Evolutionary conservation across 176 grass and related monocot genomes (phyloP), one percentile per base, ranked within the genome.

Genomic region (Rhipidocladum racemiflorum): DNA sequence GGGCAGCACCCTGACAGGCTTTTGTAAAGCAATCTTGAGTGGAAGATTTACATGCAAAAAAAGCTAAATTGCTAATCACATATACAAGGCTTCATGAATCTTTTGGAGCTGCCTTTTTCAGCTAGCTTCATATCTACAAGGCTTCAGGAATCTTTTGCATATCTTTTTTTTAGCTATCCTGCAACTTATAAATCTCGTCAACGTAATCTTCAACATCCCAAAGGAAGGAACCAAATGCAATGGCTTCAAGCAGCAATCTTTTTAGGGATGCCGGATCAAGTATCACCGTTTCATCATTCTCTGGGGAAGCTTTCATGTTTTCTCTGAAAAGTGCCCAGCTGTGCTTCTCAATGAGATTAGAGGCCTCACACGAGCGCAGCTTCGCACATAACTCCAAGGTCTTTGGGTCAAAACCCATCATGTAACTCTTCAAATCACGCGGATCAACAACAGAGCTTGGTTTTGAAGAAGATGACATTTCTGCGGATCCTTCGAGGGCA

Each of bases 191-290:
- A 72, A 91, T 87, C 65, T 70, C 64, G 6, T 85, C 77, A 1
- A 91, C 89, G 46, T 85, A 82, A 45, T 83, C 87, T 80, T 92
- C 90, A 5, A 80, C 80, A 72, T 92, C 90, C 90, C 90, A 86
- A 43, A 92, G 90, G 38, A 92, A 92, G 39, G 90, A 92, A 75
- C 90, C 90, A 35, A 92, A 92, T 45, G 90, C 90, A 86, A 89
- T 88, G 46, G 90, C 90, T 89, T 92, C 90, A 73, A 92, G 90
- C 44, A 92, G 54, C 65, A 92, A 40, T 25, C 90, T 79, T 44
- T 89, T 92, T 0, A 92, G 67, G 46, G 80, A 78, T 7, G 90
- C 63, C 1, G 83, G 83, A 20, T 85, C 83, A 40, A 89, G 74
- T 75, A 82, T 86, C 16, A 92, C 40, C 2, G 56, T 75, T 65